Evolutionary conservation across 2,329 filamentous ascomycete species (phyloP), one percentile per base, ranked within the genome.

Genomic region (Cordyceps javanica): DNA sequence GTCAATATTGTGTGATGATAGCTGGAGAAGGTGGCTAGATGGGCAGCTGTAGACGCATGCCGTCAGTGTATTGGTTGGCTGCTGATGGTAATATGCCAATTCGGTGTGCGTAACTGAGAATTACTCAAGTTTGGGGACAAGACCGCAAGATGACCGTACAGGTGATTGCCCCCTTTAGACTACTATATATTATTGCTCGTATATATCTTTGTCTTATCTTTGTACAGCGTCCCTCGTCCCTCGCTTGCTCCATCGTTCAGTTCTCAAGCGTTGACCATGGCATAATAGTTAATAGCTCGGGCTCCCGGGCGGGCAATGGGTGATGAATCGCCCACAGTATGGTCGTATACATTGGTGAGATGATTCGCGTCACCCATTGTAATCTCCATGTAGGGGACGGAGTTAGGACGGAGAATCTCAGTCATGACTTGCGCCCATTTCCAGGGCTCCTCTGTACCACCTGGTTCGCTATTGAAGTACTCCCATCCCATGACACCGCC

Each of bases 401-500:
- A 50, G 48, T 60, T 38, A 1, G 62, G 62, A 2, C 72, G 61
- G 61, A 70, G 62, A 60, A 70, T 70, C 45, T 60, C 65, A 0
- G 82, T 81, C 75, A 91, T 85, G 55, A 78, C 77, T 42, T 78
- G 77, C 0, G 88, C 89, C 91, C 91, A 96, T 63, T 87, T 77
- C 86, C 87, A 91, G 0, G 89, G 88, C 57, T 75, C 73, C 16
- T 73, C 71, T n/a, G 68, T 66, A 49, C 81, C 82, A 5, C 83
- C 82, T 1, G 87, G 86, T 48, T 82, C 70, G 54, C 84, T 82
- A 72, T 94, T 93, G 74, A 91, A 95, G 67, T 92, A 96, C 72
- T 96, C 91, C 91, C 91, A 96, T 3, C 90, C 90, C 83, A 92
- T 91, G 2, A 96, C 84, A 0, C 91, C 91, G 1, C 91, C 91